phyloP scores from a whole-genome alignment of 495 filamentous ascomycete genomes.

The Physcia stellaris region DNA sequence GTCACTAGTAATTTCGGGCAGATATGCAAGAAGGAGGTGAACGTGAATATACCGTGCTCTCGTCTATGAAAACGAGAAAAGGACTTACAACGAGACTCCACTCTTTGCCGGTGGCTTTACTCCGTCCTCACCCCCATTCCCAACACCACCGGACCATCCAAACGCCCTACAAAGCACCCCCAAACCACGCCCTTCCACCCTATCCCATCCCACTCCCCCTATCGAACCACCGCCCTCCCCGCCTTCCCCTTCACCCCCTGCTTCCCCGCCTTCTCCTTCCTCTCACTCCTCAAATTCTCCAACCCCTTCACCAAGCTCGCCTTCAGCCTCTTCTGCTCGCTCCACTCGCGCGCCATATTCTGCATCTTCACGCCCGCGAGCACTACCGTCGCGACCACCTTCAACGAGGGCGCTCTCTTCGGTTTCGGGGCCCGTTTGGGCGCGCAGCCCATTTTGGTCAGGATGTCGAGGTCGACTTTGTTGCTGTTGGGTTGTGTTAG shows the following conservation, averaged over 20 bases:
- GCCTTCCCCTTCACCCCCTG: neutral
- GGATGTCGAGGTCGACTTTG: constrained; percentile 73
- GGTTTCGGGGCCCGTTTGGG: constrained; percentile 3
- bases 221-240: constrained; percentile 1
- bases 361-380: constrained; percentile 42
- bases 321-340: constrained; percentile 29
- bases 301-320: constrained; percentile 31
- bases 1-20: too few species aligned
- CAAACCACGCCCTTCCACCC: too few species aligned
- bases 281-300: constrained; percentile 13
- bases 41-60: too few species aligned
- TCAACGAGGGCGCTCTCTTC: constrained; percentile 30
- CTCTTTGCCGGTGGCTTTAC: too few species aligned
- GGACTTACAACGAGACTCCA: too few species aligned
- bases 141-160: too few species aligned
- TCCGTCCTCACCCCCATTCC: too few species aligned
- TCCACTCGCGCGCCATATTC: constrained; percentile 37
- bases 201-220: neutral
- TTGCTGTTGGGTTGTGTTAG: constrained; percentile 45
- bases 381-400: constrained; percentile 37
- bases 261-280: constrained; percentile 1
- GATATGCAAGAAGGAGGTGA: too few species aligned
- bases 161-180: too few species aligned
- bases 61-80: too few species aligned
- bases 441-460: constrained; percentile 61